Evolutionary conservation across 257 asterid genomes (phyloP).

Genomic region (Fraxinus pennsylvanica): DNA sequence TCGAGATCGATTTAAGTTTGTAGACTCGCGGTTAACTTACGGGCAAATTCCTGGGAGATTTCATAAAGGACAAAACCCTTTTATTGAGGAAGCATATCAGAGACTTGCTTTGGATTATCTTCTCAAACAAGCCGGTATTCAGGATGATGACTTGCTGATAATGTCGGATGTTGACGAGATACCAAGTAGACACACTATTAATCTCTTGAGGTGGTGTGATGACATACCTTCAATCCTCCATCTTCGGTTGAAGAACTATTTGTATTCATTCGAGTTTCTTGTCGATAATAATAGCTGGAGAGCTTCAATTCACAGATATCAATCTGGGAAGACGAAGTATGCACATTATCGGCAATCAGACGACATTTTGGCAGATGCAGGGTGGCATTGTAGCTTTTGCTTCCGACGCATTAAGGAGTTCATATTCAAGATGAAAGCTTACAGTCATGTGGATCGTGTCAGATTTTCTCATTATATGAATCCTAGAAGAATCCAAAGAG

Average conservation of each 20-base stretch:
- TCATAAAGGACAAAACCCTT: conserved; percentile 72
- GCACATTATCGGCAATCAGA: conserved; percentile 79
- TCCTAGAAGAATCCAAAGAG: conserved; percentile 72
- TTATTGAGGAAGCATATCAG: conserved; percentile 81
- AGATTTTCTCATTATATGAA: conserved; percentile 75
- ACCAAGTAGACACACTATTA: conserved; percentile 69
- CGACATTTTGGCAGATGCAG: conserved; percentile 70
- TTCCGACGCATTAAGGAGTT: conserved; percentile 67
- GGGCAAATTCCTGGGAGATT: conserved; percentile 72
- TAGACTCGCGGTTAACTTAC: conserved; percentile 67
- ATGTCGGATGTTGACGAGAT: conserved; percentile 96
- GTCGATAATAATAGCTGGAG: conserved; percentile 80
- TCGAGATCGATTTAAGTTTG: conserved; percentile 56
- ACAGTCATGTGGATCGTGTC: conserved; percentile 79
- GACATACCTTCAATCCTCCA: conserved; percentile 71
- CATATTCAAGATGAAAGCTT: conserved; percentile 89
- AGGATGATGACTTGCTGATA: conserved; percentile 76
- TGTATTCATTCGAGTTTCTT: conserved; percentile 78
- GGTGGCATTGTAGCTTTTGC: conserved; percentile 98
- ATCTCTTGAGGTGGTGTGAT: conserved; percentile 84
- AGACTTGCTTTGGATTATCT: conserved; percentile 74
- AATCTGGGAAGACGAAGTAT: conserved; percentile 65
- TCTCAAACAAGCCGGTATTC: conserved; percentile 72
- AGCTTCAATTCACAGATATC: conserved; percentile 71
- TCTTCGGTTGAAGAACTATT: conserved; percentile 70